These are phyloP conservation scores for Penicillium sp. DNA, from an alignment of 2,329 filamentous ascomycete species.

Conservation along the genomic window DNA sequence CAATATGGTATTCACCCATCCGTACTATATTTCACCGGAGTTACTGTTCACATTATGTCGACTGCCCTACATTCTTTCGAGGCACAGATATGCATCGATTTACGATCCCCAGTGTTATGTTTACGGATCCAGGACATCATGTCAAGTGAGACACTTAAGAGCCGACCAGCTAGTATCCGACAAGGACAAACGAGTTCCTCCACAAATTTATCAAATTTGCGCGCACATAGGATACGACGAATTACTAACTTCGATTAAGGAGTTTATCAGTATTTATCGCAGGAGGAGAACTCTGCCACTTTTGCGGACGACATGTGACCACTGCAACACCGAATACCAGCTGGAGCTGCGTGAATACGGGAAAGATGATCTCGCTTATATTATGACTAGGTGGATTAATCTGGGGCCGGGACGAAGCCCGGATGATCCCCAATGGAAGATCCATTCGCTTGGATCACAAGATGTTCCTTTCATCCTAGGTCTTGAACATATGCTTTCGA, in stretches of 20 bases:
- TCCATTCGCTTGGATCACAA: not conserved
- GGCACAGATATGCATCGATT: constrained; percentile 6
- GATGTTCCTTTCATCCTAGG: not conserved
- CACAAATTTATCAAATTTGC: not conserved
- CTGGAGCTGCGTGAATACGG: constrained; percentile 3
- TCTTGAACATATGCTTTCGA: not conserved
- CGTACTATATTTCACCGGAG: constrained; percentile 38
- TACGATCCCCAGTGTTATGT: not conserved
- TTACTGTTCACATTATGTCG: not conserved
- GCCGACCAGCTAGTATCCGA: not conserved
- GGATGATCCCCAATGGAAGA: constrained; percentile 5
- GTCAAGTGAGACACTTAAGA: not conserved
- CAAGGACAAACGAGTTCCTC: not conserved
- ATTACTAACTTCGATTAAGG: too few relatives aligned
- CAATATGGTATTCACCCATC: constrained; percentile 7
- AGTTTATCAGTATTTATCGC: not conserved
- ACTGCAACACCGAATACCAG: constrained; percentile 6
- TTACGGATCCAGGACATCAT: constrained; percentile 11
- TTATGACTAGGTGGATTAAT: constrained; percentile 11
- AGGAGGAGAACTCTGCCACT: not conserved
- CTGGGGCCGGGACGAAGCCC: constrained; percentile 3
- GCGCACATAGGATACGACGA: not conserved
- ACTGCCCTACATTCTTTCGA: constrained; percentile 11
- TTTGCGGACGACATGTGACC: not conserved
- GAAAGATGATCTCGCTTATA: not conserved